phyloP scores from a whole-genome alignment of 2,329 filamentous ascomycete species.

The Rhinocladiella similis region DNA sequence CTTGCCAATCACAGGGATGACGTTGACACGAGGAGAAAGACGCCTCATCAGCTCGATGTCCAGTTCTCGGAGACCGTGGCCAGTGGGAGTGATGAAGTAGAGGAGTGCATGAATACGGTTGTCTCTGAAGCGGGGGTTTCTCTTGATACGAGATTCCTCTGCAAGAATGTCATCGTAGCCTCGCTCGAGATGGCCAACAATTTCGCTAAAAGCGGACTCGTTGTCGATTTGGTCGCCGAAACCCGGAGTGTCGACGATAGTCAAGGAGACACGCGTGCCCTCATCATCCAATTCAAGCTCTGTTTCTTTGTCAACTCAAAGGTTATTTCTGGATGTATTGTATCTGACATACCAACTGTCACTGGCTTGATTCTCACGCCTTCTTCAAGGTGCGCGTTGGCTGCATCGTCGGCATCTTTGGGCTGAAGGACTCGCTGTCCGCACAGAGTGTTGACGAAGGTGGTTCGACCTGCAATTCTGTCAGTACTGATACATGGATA shows the following conservation, averaged over 20 bases:
- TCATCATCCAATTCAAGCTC: slow-evolving; percentile 97
- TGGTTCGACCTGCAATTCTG: slow-evolving; percentile 73
- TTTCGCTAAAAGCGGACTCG: slow-evolving; percentile 97
- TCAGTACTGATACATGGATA: not conserved
- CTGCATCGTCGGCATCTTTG: slow-evolving; percentile 90
- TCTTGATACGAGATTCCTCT: slow-evolving; percentile 99
- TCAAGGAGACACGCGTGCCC: slow-evolving; percentile 95
- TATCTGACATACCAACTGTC: slow-evolving; percentile 75
- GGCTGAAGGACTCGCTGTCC: slow-evolving; percentile 86
- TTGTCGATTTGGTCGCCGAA: slow-evolving; percentile 99
- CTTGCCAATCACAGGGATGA: slow-evolving; percentile 98
- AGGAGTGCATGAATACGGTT: slow-evolving; percentile 97
- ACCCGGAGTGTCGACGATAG: slow-evolving; percentile 96
- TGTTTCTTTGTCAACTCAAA: slow-evolving; percentile 41
- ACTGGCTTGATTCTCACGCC: slow-evolving; percentile 98
- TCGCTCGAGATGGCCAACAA: slow-evolving; percentile 96
- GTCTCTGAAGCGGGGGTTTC: slow-evolving; percentile 99
- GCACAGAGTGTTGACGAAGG: slow-evolving; percentile 99
- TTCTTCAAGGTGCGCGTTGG: slow-evolving; percentile 87
- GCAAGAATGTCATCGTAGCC: slow-evolving; percentile 99
- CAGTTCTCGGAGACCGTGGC: slow-evolving; percentile 95
- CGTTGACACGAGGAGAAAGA: slow-evolving; percentile 94
- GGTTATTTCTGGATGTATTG: not conserved
- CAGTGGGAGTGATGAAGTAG: slow-evolving; percentile 99
- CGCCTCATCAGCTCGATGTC: slow-evolving; percentile 99